These are phyloP conservation scores for Spathaspora hagerdaliae DNA, from an alignment of 805 yeast genomes.

Conservation along the genomic window DNA sequence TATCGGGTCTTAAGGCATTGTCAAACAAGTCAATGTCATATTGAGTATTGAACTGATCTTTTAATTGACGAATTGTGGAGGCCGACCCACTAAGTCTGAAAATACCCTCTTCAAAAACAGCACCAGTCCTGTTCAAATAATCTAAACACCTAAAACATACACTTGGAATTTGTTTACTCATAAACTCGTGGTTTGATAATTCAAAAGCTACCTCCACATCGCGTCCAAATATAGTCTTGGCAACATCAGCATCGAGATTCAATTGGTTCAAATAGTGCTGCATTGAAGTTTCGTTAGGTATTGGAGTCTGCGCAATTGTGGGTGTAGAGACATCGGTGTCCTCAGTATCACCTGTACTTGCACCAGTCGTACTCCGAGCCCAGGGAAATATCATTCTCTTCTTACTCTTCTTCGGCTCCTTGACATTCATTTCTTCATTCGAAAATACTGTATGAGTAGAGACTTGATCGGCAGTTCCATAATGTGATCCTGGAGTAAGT, in stretches of 20 bases:
- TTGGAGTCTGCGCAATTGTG: not conserved
- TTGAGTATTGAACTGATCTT: conserved; percentile 61
- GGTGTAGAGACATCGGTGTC: not conserved
- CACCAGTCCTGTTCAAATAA: conserved; percentile 60
- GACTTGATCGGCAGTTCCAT: conserved; percentile 2
- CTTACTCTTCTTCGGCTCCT: conserved; percentile 42
- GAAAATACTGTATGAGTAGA: conserved; percentile 2
- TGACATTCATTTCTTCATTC: not conserved
- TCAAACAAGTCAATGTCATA: conserved; percentile 65
- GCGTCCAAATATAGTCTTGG: conserved; percentile 59
- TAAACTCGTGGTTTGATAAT: conserved; percentile 46
- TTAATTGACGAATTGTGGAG: conserved; percentile 63
- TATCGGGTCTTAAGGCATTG: conserved; percentile 52
- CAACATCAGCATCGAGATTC: conserved; percentile 28
- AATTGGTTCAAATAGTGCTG: conserved; percentile 32
- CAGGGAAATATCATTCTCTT: conserved; percentile 60
- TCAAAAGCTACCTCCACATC: conserved; percentile 49
- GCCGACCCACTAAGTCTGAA: conserved; percentile 90
- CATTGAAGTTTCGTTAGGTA: conserved; percentile 13
- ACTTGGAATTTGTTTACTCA: conserved; percentile 59
- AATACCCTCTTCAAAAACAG: conserved; percentile 84
- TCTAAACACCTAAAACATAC: conserved; percentile 73
- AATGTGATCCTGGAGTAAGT: conserved; percentile 1
- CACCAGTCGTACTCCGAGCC: conserved; percentile 14
- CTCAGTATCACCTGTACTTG: not conserved